phyloP scores from a whole-genome alignment of 2,329 filamentous ascomycete genomes.

The Scedosporium aurantiacum region DNA sequence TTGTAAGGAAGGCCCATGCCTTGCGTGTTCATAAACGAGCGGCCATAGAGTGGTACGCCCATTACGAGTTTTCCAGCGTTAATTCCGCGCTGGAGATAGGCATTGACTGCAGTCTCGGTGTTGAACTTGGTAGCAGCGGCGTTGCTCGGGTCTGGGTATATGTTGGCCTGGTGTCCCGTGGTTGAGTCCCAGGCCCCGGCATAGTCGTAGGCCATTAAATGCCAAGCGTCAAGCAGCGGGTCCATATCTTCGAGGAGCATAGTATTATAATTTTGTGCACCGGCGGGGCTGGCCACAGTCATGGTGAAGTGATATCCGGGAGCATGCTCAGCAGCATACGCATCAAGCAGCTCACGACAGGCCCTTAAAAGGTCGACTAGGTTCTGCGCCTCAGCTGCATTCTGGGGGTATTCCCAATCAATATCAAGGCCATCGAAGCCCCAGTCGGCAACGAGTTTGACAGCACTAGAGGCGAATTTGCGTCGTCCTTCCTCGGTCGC shows the following conservation, averaged over 20 bases:
- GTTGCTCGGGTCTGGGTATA: conserved; percentile 43
- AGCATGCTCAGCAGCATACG: conserved; percentile 25
- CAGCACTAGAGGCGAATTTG: conserved; percentile 57
- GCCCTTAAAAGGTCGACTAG: conserved; percentile 31
- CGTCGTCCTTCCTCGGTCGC: conserved; percentile 49
- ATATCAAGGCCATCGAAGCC: conserved; percentile 47
- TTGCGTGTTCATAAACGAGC: conserved; percentile 57
- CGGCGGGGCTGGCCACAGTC: conserved; percentile 39
- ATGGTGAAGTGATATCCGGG: conserved; percentile 37
- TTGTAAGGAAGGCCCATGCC: conserved; percentile 54
- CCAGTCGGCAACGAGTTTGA: conserved; percentile 59
- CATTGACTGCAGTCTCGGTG: conserved; percentile 52
- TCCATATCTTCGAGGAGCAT: conserved; percentile 46
- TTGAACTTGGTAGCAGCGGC: conserved; percentile 54
- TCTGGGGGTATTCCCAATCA: conserved; percentile 44
- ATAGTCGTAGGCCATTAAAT: conserved; percentile 61
- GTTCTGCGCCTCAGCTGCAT: conserved; percentile 25
- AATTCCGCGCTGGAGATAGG: conserved; percentile 44
- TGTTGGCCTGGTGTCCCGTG: conserved; percentile 59
- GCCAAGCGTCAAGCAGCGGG: conserved; percentile 45
- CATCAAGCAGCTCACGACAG: conserved; percentile 31
- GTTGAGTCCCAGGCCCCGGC: conserved; percentile 54
- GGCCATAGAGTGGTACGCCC: conserved; percentile 70
- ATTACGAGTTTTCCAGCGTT: conserved; percentile 55
- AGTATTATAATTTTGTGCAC: conserved; percentile 34